Percentiles rank a stretch among this genome's conserved stretches.
Evolutionary conservation across 164 flowering plant genomes (phyloP).

Genomic region (Magnolia kwangsiensis): DNA sequence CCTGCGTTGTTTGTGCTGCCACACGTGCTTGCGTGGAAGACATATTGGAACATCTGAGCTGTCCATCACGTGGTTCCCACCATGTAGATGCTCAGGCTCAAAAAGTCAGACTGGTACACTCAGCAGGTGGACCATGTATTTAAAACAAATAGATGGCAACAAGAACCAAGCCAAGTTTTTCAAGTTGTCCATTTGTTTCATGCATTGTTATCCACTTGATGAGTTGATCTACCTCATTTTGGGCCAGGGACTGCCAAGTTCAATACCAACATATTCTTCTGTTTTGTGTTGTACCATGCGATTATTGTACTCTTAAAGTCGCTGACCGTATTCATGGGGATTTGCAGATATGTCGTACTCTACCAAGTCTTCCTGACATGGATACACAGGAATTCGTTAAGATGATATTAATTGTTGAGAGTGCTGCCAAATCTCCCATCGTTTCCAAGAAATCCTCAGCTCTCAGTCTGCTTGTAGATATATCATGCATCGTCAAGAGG

Average conservation of each 20-base stretch:
- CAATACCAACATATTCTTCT: not conserved
- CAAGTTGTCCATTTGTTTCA: no score
- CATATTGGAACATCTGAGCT: no score
- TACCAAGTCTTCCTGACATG: conserved; percentile 17
- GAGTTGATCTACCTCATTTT: no score
- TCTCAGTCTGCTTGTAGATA: conserved; percentile 35
- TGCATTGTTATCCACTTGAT: no score
- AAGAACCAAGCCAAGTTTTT: no score
- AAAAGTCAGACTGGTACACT: no score
- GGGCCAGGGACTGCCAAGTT: not conserved
- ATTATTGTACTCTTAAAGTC: not conserved
- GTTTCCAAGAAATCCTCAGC: conserved; percentile 34
- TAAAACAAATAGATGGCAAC: no score
- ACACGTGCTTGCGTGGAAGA: no score
- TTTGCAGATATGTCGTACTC: conserved; percentile 43
- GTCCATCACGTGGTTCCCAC: no score
- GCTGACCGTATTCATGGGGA: conserved; percentile 15
- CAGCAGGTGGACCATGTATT: no score
- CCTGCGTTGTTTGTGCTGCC: no score
- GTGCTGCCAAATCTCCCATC: conserved; percentile 34
- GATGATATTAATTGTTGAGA: conserved; percentile 33
- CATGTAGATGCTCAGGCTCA: no score
- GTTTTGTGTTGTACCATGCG: not conserved
- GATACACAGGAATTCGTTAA: conserved; percentile 36
- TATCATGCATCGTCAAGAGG: conserved; percentile 29